These are phyloP conservation scores for Penicillium decumbens DNA, from an alignment of 2,329 filamentous ascomycete species.

Conservation along the genomic window DNA sequence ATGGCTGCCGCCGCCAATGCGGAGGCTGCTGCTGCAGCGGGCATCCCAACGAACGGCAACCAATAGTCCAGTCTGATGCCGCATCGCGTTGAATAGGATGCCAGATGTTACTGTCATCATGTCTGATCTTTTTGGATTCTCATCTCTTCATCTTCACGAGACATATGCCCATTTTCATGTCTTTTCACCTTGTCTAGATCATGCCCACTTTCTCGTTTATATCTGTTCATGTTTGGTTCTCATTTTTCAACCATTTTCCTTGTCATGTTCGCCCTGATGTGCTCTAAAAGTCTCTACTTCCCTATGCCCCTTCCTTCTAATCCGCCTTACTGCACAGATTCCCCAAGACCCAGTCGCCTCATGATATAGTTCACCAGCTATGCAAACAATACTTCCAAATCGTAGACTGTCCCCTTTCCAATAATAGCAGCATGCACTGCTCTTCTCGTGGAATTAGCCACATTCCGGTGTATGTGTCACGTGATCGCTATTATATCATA, in stretches of 20 bases:
- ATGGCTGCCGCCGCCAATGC: conserved; percentile 38
- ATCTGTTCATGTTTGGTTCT: conserved; percentile 15
- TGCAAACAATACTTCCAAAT: conserved; percentile 9
- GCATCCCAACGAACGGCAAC: conserved; percentile 32
- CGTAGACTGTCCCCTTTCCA: neutral
- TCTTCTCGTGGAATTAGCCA: neutral
- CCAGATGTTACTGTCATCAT: conserved; percentile 1
- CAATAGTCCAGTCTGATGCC: conserved; percentile 22
- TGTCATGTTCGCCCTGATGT: conserved; percentile 24
- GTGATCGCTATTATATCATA: neutral
- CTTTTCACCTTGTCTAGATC: conserved; percentile 24
- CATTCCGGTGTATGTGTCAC: neutral
- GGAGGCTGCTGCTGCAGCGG: conserved; percentile 35
- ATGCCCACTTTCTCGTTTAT: conserved; percentile 24
- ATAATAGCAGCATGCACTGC: neutral
- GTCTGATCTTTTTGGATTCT: conserved; percentile 5
- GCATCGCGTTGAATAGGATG: conserved; percentile 5
- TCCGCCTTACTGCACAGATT: conserved; percentile 28
- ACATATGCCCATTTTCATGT: conserved; percentile 29
- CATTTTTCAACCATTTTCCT: conserved; percentile 9
- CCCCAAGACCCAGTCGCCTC: conserved; percentile 18
- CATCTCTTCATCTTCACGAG: conserved; percentile 21
- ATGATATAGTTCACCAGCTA: conserved; percentile 25
- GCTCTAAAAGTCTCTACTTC: conserved; percentile 20
- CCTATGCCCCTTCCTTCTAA: conserved; percentile 9